Base-by-base conservation (phyloP, 2,329 filamentous ascomycete genomes). In the Tolypocladium pustulatum region DNA sequence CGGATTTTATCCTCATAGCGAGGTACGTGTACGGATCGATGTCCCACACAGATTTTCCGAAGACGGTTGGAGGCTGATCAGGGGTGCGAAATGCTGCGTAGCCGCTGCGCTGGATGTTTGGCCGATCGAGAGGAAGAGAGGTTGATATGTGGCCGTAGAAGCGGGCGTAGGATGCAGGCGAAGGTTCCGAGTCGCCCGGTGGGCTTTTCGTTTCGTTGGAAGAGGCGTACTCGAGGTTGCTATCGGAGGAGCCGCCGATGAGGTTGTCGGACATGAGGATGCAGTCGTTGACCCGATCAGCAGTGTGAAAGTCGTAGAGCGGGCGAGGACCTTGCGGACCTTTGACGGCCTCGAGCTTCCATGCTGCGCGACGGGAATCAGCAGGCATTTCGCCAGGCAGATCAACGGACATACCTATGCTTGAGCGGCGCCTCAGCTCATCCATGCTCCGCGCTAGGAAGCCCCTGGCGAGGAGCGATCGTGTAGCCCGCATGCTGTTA, bases 141-240 rank as follows among this genome's bases (percentile, higher is more conserved):
- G 88, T 95, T 2, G 91, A 96, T 69, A 99, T 97, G 59, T 72
- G 84, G 63, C 94, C 94, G 74, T 92, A 85, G 76, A 97, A 99
- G 61, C 88, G 83, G 22, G 86, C 85, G 73, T 96, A 89, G 36
- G 71, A 67, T 25, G 65, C 37, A 52, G 70, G 68, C 15, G 61
- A 54, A 22, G 57, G 57, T 32, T 62, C 46, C 2, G 62, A 17
- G 37, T 13, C 40, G 25, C 13, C 38, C 17, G 62, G 15, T 3
- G 68, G 58, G 9, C 63, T 54, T 53, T 46, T 4, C 8, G 40
- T 25, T 7, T 56, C 40, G 66, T 56, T 4, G 71, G 75, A 46
- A 71, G 75, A 49, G n/a, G 40, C 22, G 25, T 84, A 86, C 66
- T 92, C 88, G 61, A 97, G 78, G 52, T 83, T 76, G 49, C 85